These are phyloP conservation scores for Sporothrix schenckii DNA, from an alignment of 2,329 filamentous ascomycete species.

Conservation along the genomic window DNA sequence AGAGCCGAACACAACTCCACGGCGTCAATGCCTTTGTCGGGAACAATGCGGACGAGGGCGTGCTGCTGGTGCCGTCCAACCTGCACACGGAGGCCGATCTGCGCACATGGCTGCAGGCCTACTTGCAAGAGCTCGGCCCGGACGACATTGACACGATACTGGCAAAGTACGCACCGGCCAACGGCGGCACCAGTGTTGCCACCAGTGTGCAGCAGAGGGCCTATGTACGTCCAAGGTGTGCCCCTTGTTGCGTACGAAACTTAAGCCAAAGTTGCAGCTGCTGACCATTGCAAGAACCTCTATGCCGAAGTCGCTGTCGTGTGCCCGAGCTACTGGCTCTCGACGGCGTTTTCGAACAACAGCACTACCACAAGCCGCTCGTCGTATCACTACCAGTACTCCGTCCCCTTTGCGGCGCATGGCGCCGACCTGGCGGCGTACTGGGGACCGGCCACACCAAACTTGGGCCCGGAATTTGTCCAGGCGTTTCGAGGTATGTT, in stretches of 20 bases:
- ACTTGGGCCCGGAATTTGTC: slow-evolving; percentile 38
- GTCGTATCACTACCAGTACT: slow-evolving; percentile 52
- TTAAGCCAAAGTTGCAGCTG: no score
- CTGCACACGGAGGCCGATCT: slow-evolving; percentile 49
- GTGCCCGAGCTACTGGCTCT: slow-evolving; percentile 59
- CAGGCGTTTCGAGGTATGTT: slow-evolving; percentile 35
- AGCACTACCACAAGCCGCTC: slow-evolving; percentile 22
- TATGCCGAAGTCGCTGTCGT: slow-evolving; percentile 57
- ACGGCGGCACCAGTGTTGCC: slow-evolving; percentile 41
- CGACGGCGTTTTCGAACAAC: slow-evolving; percentile 47
- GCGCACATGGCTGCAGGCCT: slow-evolving; percentile 44
- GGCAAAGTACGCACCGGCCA: background rate
- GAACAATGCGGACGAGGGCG: slow-evolving; percentile 56
- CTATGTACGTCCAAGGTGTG: slow-evolving; percentile 33
- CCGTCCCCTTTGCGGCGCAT: slow-evolving; percentile 44
- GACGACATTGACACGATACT: background rate
- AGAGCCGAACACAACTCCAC: slow-evolving; percentile 37
- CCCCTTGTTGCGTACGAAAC: no score
- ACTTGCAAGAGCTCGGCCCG: slow-evolving; percentile 43
- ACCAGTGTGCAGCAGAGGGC: slow-evolving; percentile 56
- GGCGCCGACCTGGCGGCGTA: slow-evolving; percentile 45
- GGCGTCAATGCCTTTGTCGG: slow-evolving; percentile 37
- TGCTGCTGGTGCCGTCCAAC: slow-evolving; percentile 48
- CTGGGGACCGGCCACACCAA: slow-evolving; percentile 38
- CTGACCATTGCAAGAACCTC: slow-evolving; percentile 43